A percentile compares a stretch with the other conserved stretches of the same genome.
Evolutionary conservation across 108 stramenopile genomes (phyloP).

Genomic region (Skeletonema marinoi): DNA sequence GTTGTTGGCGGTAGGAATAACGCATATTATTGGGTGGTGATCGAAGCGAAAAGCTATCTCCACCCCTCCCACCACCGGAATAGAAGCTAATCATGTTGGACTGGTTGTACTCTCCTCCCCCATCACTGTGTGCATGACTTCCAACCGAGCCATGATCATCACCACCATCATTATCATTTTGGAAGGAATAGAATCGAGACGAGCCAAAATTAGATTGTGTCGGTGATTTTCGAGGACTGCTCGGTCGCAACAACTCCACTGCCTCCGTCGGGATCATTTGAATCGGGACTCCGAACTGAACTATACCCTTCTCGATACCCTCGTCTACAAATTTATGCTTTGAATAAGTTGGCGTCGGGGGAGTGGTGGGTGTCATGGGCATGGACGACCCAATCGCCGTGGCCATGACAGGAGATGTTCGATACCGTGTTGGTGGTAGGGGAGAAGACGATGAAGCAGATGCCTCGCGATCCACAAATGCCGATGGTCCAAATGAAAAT

Average conservation of each 20-base stretch:
- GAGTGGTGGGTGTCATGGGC: constrained; percentile 6
- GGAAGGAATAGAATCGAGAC: constrained; percentile 43
- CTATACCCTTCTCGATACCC: neutral
- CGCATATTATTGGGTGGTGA: constrained; percentile 10
- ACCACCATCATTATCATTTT: constrained; percentile 12
- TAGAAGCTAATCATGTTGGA: constrained; percentile 44
- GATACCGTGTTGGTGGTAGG: neutral
- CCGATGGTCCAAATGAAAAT: neutral
- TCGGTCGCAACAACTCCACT: constrained; percentile 14
- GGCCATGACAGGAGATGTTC: constrained; percentile 5
- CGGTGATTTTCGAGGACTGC: constrained; percentile 2
- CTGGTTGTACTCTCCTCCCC: neutral
- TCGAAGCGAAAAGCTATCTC: constrained; percentile 24
- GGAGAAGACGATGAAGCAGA: neutral
- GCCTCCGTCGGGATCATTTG: constrained; percentile 32
- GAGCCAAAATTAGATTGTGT: constrained; percentile 7
- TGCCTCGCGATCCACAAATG: neutral
- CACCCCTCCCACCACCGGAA: constrained; percentile 14
- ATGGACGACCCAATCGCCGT: neutral
- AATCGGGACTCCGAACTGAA: constrained; percentile 21
- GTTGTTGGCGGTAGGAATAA: neutral
- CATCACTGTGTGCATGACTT: constrained; percentile 4
- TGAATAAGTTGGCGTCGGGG: neutral
- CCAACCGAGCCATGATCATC: neutral
- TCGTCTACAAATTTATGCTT: neutral